Base-by-base conservation (phyloP, 2,329 filamentous ascomycete species). In the Gaeumannomyces sp. region DNA sequence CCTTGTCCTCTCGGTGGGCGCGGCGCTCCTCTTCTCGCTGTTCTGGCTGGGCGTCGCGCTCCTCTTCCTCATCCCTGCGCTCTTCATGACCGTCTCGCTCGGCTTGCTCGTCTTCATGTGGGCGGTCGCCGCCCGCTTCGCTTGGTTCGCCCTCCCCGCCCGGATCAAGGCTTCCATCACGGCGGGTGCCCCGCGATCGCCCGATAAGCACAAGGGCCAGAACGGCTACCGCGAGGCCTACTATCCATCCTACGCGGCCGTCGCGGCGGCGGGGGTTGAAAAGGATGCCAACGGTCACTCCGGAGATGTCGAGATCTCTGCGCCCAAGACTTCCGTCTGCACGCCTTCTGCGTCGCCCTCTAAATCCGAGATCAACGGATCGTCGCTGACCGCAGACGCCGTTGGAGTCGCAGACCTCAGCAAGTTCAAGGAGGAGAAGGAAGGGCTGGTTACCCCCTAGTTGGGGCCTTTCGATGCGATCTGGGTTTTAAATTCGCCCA, bases 21-120 rank as follows among this genome's bases (percentile, higher is more conserved):
- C 82, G 35, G 88, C 87, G 16, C 71, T 91, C 56, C 71, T 87
- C 65, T 91, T 91, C 78, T 83, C 85, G 1, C 80, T 90, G 61
- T 87, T 90, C 78, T 89, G 86, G 80, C 79, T 64, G 2, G 63
- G 59, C 28, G 63, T 64, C 29, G 63, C 63, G 22, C 27, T 64
- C 28, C 45, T 64, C 28, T 60, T 64, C 31, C 50, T 64, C 35
- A 27, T 64, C 38, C 63, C 63, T 5, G 56, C 63, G 3, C 59
- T 61, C 38, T 61, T 64, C 28, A 35, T 64, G 59, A 64, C 63
- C 45, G 31, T 58, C 38, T 53, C 59, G 45, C 45, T 64, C 50
- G 63, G 59, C 59, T 25, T 60, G 28, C 22, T 64, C 45, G 25
- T 64, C 59, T 64, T 60, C 59, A n/a, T 27, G 59, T 64, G 63